These are phyloP conservation scores for Pleodorina starrii DNA, from an alignment of 139 green algal genomes.

Conservation along the genomic window DNA sequence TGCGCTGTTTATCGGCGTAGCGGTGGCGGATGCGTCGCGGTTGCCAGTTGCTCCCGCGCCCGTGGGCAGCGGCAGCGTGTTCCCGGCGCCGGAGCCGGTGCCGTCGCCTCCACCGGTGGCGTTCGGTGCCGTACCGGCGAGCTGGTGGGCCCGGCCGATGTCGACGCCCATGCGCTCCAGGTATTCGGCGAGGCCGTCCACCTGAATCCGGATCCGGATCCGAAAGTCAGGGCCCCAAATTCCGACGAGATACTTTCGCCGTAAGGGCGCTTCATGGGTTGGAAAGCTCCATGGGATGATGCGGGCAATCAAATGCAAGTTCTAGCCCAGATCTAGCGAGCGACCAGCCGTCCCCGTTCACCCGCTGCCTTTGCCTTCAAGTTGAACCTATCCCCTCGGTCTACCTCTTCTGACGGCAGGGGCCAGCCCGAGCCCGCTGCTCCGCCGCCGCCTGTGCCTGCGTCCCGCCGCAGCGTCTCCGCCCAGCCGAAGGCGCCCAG, in stretches of 20 bases:
- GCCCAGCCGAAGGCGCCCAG: constrained; percentile 69
- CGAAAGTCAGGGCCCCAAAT: too few species aligned
- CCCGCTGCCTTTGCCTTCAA: not conserved
- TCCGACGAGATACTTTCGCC: too few species aligned
- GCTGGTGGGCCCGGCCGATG: constrained; percentile 55
- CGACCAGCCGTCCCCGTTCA: not conserved
- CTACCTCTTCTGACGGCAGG: constrained; percentile 59
- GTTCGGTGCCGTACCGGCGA: constrained; percentile 62
- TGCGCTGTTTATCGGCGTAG: not conserved
- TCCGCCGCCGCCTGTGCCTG: not conserved
- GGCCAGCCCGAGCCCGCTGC: not conserved
- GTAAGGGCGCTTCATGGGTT: too few species aligned
- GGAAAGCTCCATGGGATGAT: too few species aligned
- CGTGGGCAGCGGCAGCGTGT: not conserved
- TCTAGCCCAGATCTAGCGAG: too few species aligned
- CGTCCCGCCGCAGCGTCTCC: constrained; percentile 63
- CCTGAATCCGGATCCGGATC: constrained; percentile 47
- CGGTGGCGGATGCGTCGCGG: not conserved
- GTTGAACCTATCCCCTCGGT: too few species aligned
- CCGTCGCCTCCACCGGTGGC: not conserved
- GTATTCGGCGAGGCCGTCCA: constrained; percentile 83
- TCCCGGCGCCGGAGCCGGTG: not conserved
- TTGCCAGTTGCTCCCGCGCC: not conserved
- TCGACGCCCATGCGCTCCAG: constrained; percentile 87
- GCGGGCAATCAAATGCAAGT: too few species aligned